Evolutionary conservation across 805 yeast genomes (phyloP), one percentile per base, ranked within the genome.

Genomic region (Kazachstania kunashirensis): DNA sequence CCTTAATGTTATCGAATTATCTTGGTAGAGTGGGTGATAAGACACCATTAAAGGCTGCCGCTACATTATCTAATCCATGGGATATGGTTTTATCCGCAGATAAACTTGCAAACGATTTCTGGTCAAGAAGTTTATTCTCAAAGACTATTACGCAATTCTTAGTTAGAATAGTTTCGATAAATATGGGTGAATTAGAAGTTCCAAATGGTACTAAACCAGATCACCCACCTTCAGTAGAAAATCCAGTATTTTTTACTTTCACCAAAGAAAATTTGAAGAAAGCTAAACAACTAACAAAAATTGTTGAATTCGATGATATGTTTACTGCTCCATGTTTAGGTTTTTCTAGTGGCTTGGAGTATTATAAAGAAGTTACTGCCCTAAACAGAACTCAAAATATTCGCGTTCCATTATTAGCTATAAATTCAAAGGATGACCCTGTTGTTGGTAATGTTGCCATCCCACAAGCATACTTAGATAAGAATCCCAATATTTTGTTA

Each of bases 41-140:
- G 35, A 53, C 70, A 1, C 68, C 68, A 37, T 64, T 79, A 39
- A 65, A 68, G 28, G 77, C 79, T 5, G 79, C 84, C 3, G 66
- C 73, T 11, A 58, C 75, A 8, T 58, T 81, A 48, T 78, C 80
- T 12, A 63, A 77, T 16, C 89, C 89, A 8, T 82, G 88, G 88
- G 84, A 81, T 55, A 64, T 82, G 52, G 57, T 69, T 12, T 75
- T 70, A 41, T 67, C 80, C 6, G 63, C 68, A n/a, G 50, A 61
- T 31, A 71, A 68, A 29, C 55, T 77, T 36, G 46, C 58, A 4
- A 39, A 43, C 6, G 57, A 67, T 24, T 56, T 55, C 28, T 49
- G 65, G 47, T 71, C 76, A 6, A 54, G 52, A 26, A 51, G 57
- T 21, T 30, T 71, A 3, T 71, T 71, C 39, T 59, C 59, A 12